Evolutionary conservation across 305 asterid genomes (phyloP).

Genomic region (Solanum hybrid): DNA sequence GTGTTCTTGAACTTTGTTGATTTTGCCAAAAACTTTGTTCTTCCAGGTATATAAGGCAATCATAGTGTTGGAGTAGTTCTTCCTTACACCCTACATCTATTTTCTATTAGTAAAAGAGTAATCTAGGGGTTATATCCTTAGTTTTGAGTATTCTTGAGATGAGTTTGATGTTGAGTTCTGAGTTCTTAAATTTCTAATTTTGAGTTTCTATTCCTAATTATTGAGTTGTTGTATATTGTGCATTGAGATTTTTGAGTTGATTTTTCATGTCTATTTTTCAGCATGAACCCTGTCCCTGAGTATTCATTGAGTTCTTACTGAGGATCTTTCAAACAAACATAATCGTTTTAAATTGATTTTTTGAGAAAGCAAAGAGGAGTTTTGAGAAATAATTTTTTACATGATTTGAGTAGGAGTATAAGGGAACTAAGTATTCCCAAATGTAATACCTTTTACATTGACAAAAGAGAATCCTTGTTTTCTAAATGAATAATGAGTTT

Average conservation of each 20-base stretch:
- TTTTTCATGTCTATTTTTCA: neutral
- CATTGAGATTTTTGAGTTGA: neutral
- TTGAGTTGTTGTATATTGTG: neutral
- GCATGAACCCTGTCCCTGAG: neutral
- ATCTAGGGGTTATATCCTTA: neutral
- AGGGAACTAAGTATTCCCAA: neutral
- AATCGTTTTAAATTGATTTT: too few relatives aligned
- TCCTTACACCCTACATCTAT: too few relatives aligned
- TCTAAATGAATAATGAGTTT: neutral
- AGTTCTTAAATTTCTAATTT: too few relatives aligned
- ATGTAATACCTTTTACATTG: neutral
- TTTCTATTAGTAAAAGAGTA: neutral
- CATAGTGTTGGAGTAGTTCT: neutral
- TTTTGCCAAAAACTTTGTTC: neutral
- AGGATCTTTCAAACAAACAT: neutral
- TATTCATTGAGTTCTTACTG: neutral
- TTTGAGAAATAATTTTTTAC: neutral
- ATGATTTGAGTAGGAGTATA: neutral
- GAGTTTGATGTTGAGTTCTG: neutral
- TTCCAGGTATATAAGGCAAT: neutral
- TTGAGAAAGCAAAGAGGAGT: neutral
- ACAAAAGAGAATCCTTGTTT: neutral
- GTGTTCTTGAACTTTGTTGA: neutral
- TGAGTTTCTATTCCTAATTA: neutral
- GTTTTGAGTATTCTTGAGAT: neutral